Evolutionary conservation across 2,329 filamentous ascomycete species (phyloP).

Genomic region (Chrysoporthe austroafricana): DNA sequence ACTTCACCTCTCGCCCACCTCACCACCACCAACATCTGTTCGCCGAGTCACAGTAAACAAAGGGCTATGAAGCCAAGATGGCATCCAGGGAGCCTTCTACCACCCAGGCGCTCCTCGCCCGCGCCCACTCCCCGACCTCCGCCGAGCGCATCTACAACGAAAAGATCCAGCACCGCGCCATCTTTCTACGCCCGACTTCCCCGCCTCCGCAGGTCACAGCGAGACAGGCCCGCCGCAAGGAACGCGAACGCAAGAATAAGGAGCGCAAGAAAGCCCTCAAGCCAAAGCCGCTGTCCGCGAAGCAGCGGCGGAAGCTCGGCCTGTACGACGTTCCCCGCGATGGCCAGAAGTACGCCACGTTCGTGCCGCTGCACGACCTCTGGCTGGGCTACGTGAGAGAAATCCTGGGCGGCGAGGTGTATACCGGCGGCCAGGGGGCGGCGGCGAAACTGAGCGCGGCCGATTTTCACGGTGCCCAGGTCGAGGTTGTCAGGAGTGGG

Average conservation of each 20-base stretch:
- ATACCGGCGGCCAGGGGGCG: conserved; percentile 58
- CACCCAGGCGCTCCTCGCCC: conserved; percentile 69
- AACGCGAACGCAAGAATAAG: conserved; percentile 51
- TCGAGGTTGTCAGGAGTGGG: conserved; percentile 81
- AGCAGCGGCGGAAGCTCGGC: conserved; percentile 72
- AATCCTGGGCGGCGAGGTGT: conserved; percentile 67
- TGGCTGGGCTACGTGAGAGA: conserved; percentile 89
- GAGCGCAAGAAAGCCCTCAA: conserved; percentile 51
- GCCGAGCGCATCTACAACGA: conserved; percentile 75
- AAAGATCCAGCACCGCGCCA: conserved; percentile 80
- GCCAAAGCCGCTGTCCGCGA: conserved; percentile 75
- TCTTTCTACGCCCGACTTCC: conserved; percentile 77
- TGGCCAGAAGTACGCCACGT: conserved; percentile 74
- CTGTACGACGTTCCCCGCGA: conserved; percentile 75
- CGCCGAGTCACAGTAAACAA: background rate
- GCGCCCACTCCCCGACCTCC: conserved; percentile 77
- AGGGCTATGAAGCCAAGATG: conserved; percentile 12
- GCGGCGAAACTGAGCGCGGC: conserved; percentile 81
- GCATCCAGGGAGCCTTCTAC: conserved; percentile 40
- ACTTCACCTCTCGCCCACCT: background rate
- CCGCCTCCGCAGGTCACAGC: conserved; percentile 63
- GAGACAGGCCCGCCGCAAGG: conserved; percentile 59
- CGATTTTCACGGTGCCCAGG: conserved; percentile 85
- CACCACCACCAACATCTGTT: background rate
- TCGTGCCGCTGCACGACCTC: conserved; percentile 74